These are phyloP conservation scores for Skeletonema menzelii DNA, from an alignment of 108 stramenopile genomes.

Conservation along the genomic window DNA sequence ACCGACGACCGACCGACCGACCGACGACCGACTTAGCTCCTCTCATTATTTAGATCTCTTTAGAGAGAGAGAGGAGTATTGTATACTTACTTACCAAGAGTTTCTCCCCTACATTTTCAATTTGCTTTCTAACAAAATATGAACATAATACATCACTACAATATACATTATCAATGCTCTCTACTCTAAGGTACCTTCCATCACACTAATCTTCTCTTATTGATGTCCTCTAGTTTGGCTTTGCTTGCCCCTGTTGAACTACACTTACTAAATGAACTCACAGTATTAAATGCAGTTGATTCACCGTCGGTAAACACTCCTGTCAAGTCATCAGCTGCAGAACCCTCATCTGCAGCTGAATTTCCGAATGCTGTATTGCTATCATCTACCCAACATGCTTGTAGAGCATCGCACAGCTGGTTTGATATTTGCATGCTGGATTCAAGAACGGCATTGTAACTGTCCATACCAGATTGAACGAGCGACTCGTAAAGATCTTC, in stretches of 20 bases:
- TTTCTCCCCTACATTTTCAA: too few relatives aligned
- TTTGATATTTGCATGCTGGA: background rate
- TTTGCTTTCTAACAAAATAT: too few relatives aligned
- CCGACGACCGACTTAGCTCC: too few relatives aligned
- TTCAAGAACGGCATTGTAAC: background rate
- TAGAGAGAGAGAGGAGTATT: too few relatives aligned
- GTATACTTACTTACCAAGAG: too few relatives aligned
- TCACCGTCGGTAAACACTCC: constrained; percentile 4
- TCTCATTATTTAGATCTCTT: too few relatives aligned
- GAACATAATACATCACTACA: too few relatives aligned
- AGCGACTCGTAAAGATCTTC: background rate
- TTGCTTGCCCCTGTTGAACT: background rate
- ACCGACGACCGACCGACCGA: too few relatives aligned
- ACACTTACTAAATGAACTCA: background rate
- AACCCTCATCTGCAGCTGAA: background rate
- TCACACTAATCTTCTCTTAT: background rate
- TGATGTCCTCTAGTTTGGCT: background rate
- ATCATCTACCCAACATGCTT: background rate
- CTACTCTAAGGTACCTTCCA: background rate
- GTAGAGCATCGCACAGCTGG: background rate
- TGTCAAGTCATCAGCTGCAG: background rate
- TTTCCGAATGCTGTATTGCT: background rate
- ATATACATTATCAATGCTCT: background rate
- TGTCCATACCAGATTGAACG: background rate
- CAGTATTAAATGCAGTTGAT: constrained; percentile 1